Evolutionary conservation across 306 rosid species (phyloP).

Genomic region (Rosa multiflora): DNA sequence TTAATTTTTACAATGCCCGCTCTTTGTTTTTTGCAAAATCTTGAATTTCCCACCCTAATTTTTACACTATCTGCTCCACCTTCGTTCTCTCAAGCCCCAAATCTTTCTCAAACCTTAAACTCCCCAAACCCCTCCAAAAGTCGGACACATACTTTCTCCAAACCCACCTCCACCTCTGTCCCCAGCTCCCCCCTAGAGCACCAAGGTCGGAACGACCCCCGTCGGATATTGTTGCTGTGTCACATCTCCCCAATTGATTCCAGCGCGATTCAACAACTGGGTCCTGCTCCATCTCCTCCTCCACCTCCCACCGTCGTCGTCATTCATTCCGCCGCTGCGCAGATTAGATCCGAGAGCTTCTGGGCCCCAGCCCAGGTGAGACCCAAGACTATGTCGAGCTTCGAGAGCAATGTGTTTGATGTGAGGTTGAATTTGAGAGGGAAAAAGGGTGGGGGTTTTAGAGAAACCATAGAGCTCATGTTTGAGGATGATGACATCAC

Average conservation of each 20-base stretch:
- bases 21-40: no score
- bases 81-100: constrained; percentile 58
- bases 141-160: no score
- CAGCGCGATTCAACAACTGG: constrained; percentile 20
- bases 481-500: constrained; percentile 67
- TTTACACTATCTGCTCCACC: no score
- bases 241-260: constrained; percentile 86
- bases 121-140: constrained; percentile 41
- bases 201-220: constrained; percentile 79
- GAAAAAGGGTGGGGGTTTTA: constrained; percentile 65
- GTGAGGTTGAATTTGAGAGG: constrained; percentile 88
- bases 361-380: constrained; percentile 36
- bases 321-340: no score
- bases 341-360: constrained; percentile 51
- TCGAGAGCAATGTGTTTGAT: constrained; percentile 44
- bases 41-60: no score
- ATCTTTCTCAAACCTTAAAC: constrained; percentile 24
- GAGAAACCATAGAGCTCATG: constrained; percentile 82
- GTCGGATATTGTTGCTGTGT: constrained; percentile 88
- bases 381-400: constrained; percentile 21
- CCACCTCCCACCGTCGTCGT: constrained; percentile 16
- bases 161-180: constrained; percentile 29
- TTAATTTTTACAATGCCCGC: no score
- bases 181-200: constrained; percentile 62
- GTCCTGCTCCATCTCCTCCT: no score